Conservation (phyloP, 768 basidiomycete genomes). For the Boletus sp. region DNA sequence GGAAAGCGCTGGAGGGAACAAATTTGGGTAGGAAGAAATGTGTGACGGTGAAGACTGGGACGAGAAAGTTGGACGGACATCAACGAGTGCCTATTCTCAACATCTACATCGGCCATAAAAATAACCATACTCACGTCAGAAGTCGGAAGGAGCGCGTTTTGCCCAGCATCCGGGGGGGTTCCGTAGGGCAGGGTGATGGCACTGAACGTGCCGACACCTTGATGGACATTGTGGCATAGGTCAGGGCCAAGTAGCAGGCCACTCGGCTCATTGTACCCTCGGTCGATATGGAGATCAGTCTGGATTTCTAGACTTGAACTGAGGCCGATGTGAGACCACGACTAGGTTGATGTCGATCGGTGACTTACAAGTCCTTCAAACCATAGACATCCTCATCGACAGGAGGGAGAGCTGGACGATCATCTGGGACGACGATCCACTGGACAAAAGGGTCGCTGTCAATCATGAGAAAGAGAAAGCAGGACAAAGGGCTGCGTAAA, state of each 20-base stretch:
- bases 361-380: slow-evolving; percentile 21
- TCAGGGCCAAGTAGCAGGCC: slow-evolving; percentile 16
- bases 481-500: background rate
- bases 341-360: background rate
- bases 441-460: slow-evolving; percentile 8
- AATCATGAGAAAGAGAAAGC: slow-evolving; percentile 7
- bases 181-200: background rate
- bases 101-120: background rate
- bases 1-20: slow-evolving; percentile 19
- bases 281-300: background rate
- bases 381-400: slow-evolving; percentile 22
- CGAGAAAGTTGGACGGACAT: too few species aligned
- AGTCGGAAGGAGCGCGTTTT: background rate
- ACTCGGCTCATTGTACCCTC: background rate
- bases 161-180: background rate
- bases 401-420: slow-evolving; percentile 13
- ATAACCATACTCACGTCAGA: slow-evolving; percentile 10
- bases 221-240: background rate
- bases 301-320: slow-evolving; percentile 2
- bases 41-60: background rate
- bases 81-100: background rate
- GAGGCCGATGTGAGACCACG: slow-evolving; percentile 6
- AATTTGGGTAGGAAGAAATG: background rate
- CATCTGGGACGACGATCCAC: slow-evolving; percentile 18
- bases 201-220: background rate